These are phyloP conservation scores for Penicillium psychrosexuale DNA, from an alignment of 2,329 filamentous ascomycete genomes.

Conservation along the genomic window DNA sequence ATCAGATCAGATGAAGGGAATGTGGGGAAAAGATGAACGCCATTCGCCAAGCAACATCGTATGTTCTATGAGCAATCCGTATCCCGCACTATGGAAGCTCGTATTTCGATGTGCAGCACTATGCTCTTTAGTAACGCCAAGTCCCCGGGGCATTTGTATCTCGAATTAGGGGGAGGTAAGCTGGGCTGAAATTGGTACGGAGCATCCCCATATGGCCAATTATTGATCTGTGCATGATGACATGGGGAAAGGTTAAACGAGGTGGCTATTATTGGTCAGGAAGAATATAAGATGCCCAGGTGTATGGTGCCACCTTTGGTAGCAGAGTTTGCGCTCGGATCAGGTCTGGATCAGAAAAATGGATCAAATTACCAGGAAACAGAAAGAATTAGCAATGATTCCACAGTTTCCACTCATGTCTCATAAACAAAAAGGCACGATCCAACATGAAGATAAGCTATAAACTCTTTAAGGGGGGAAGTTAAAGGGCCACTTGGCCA, in stretches of 20 bases:
- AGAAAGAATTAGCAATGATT: background rate
- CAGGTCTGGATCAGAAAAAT: background rate
- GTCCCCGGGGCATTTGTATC: no score
- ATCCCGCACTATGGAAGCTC: background rate
- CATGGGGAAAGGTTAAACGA: no score
- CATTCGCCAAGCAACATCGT: background rate
- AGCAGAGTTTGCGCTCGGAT: background rate
- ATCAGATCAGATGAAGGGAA: conserved; percentile 10
- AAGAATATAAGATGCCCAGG: background rate
- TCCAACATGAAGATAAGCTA: background rate
- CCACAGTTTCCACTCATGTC: background rate
- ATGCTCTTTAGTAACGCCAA: background rate
- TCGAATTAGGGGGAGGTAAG: background rate
- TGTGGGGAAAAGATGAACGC: background rate
- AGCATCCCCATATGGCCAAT: background rate
- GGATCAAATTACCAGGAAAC: background rate
- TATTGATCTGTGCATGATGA: background rate
- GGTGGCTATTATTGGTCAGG: background rate
- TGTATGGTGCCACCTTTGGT: background rate
- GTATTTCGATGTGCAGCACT: background rate
- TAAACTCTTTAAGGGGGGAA: background rate
- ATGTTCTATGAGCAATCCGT: background rate
- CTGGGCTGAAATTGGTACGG: background rate
- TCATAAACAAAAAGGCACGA: background rate
- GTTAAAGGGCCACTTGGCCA: background rate